A percentile compares a stretch with the other conserved stretches of the same genome.
Evolutionary conservation across 106 monocot species (phyloP).

Genomic region (Alisma plantagoaquatica): DNA sequence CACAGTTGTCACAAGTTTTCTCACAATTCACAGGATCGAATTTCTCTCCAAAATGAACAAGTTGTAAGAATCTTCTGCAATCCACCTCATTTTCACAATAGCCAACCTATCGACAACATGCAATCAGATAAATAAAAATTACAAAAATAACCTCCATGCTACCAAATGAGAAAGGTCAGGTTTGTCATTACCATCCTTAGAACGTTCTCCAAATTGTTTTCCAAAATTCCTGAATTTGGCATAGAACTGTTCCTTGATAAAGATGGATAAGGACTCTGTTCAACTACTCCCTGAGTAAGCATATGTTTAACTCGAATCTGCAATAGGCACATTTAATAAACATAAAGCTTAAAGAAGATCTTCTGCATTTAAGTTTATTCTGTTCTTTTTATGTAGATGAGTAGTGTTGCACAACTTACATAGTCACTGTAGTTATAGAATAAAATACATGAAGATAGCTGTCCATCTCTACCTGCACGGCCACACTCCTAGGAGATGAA

Average conservation of each 20-base stretch:
- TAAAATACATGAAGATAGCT: conserved; percentile 74
- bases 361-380: not conserved
- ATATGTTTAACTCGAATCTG: conserved; percentile 95
- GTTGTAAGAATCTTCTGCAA: conserved; percentile 79
- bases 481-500: conserved; percentile 70
- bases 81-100: conserved; percentile 95
- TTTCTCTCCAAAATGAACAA: conserved; percentile 96
- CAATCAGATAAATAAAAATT: conserved; percentile 1
- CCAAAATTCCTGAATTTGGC: conserved; percentile 41
- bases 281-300: conserved; percentile 79
- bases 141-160: not conserved
- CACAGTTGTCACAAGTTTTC: conserved; percentile 88
- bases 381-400: conserved; percentile 7
- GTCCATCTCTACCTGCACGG: conserved; percentile 95
- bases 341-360: not conserved
- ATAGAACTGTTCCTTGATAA: conserved; percentile 27
- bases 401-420: too few relatives aligned
- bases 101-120: conserved; percentile 45
- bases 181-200: conserved; percentile 63
- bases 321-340: not conserved
- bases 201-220: conserved; percentile 87
- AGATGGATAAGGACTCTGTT: conserved; percentile 44
- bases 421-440: conserved; percentile 95
- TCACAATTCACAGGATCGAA: conserved; percentile 68
- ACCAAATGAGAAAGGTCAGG: not conserved